Conservation (phyloP, 2,329 filamentous ascomycete genomes). For the Xylaria sp. region DNA sequence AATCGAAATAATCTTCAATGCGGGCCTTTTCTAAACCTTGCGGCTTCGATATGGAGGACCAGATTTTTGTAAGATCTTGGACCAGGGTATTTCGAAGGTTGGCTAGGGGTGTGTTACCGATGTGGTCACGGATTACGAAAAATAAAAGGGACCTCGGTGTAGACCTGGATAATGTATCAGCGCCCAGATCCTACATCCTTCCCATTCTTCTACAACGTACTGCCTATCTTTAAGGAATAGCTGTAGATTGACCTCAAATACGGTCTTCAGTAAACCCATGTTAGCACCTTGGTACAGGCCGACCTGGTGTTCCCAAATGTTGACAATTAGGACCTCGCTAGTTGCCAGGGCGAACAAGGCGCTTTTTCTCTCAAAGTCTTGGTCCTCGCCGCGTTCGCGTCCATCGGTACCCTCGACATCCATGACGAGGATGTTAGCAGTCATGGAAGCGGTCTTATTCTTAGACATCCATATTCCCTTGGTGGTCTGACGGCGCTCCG, state of each 20-base stretch:
- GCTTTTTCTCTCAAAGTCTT: conserved; percentile 98
- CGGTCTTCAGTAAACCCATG: conserved; percentile 98
- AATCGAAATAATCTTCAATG: conserved; percentile 98
- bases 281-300: conserved; percentile 98
- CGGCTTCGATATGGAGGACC: conserved; percentile 92
- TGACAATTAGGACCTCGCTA: conserved; percentile 97
- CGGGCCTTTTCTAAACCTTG: conserved; percentile 84
- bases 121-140: conserved; percentile 97
- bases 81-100: conserved; percentile 92
- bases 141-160: conserved; percentile 92
- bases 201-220: conserved; percentile 60
- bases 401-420: conserved; percentile 98
- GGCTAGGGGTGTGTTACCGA: conserved; percentile 87
- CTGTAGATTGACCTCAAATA: conserved; percentile 98
- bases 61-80: conserved; percentile 91
- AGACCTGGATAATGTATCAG: conserved; percentile 64
- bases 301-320: conserved; percentile 99
- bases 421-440: conserved; percentile 98
- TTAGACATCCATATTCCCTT: conserved; percentile 99
- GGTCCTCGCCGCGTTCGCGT: conserved; percentile 94
- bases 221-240: conserved; percentile 95
- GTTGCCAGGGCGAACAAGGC: conserved; percentile 96
- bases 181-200: conserved; percentile 10
- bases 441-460: conserved; percentile 86
- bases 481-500: conserved; percentile 92